These are phyloP conservation scores for Massarina eburnea DNA, from an alignment of 2,329 filamentous ascomycete species.

Conservation along the genomic window DNA sequence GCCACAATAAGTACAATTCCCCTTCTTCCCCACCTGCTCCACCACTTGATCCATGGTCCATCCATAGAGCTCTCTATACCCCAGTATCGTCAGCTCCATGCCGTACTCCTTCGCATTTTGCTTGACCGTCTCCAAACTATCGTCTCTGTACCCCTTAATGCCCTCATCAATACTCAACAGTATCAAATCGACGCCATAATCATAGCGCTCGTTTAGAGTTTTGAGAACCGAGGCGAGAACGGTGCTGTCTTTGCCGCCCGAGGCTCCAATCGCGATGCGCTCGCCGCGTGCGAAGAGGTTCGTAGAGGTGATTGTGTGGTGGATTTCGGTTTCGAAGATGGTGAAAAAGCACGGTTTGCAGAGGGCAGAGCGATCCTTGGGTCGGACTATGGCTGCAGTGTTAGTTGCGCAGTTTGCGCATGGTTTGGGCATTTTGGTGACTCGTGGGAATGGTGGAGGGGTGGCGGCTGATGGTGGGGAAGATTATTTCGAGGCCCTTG, in stretches of 20 bases:
- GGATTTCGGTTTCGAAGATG: conserved; percentile 89
- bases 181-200: conserved; percentile 82
- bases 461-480: neutral
- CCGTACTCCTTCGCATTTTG: conserved; percentile 87
- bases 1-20: conserved; percentile 98
- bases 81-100: conserved; percentile 88
- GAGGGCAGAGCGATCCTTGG: conserved; percentile 92
- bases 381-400: conserved; percentile 85
- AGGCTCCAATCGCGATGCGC: conserved; percentile 89
- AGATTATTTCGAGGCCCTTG: neutral
- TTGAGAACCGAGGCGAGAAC: conserved; percentile 94
- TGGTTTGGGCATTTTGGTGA: conserved; percentile 67
- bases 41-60: conserved; percentile 99
- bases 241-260: conserved; percentile 95
- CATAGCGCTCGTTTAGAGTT: conserved; percentile 85
- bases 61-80: conserved; percentile 91
- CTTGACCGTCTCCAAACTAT: conserved; percentile 95
- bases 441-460: neutral
- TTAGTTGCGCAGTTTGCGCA: conserved; percentile 77
- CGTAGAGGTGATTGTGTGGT: conserved; percentile 84
- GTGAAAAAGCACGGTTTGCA: conserved; percentile 86
- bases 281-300: conserved; percentile 83
- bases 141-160: conserved; percentile 94
- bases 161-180: conserved; percentile 94
- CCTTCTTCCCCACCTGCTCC: conserved; percentile 93